Conservation (phyloP, 805 yeast genomes). For the Helenozyma rhizophorensis region DNA sequence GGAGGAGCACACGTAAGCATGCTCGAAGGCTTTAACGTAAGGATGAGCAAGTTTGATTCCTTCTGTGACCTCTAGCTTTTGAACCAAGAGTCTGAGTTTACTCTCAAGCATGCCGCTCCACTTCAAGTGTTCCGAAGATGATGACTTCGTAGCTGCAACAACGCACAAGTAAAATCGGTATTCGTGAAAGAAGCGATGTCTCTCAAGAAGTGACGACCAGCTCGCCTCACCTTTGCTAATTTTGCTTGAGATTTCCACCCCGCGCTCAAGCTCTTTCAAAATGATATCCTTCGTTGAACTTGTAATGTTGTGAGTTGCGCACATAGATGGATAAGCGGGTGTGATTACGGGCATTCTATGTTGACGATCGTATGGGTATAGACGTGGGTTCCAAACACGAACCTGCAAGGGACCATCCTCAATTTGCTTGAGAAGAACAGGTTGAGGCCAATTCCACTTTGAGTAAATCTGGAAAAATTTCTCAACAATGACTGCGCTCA, state of each 20-base stretch:
- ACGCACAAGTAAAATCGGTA: slow-evolving; percentile 86
- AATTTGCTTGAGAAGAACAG: slow-evolving; percentile 84
- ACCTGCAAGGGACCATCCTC: slow-evolving; percentile 98
- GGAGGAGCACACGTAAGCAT: slow-evolving; percentile 27
- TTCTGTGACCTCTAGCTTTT: slow-evolving; percentile 71
- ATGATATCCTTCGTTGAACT: slow-evolving; percentile 83
- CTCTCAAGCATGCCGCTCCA: slow-evolving; percentile 96
- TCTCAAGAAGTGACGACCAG: slow-evolving; percentile 75
- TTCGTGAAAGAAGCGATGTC: slow-evolving; percentile 75
- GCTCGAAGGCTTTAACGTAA: slow-evolving; percentile 70
- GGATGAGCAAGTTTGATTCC: slow-evolving; percentile 89
- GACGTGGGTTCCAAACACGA: slow-evolving; percentile 92
- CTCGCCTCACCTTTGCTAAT: slow-evolving; percentile 56
- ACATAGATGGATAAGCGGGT: slow-evolving; percentile 98
- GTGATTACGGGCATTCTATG: slow-evolving; percentile 98
- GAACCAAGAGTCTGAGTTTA: slow-evolving; percentile 74
- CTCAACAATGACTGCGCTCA: slow-evolving; percentile 84
- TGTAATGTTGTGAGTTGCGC: slow-evolving; percentile 95
- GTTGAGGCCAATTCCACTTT: slow-evolving; percentile 98
- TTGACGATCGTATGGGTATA: slow-evolving; percentile 82
- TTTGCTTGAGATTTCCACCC: slow-evolving; percentile 63
- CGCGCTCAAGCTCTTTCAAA: slow-evolving; percentile 73
- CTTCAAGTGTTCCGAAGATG: slow-evolving; percentile 76
- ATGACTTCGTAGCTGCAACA: slow-evolving; percentile 68
- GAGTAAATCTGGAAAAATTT: slow-evolving; percentile 83